Base-by-base conservation (phyloP, 768 basidiomycete species). In the Termitomyces sp. region DNA sequence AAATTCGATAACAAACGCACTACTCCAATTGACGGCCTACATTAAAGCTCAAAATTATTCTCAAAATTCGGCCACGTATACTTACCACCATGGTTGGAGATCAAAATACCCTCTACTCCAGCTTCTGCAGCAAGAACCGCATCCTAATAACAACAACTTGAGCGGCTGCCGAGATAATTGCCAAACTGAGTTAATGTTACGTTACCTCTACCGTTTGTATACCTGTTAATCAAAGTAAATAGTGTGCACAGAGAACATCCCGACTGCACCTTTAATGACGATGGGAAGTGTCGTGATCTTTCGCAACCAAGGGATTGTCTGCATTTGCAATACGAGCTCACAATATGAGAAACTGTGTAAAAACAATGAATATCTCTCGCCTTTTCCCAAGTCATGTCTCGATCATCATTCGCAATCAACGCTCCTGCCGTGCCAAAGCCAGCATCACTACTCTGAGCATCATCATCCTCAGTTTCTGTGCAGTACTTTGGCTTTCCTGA, bases 81-180 rank as follows among this genome's bases (percentile, higher is more conserved):
- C 73, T 60, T 63, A 79, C 91, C 95, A 53, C 95, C 95, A 62
- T 98, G 95, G 61, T 98, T 98, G 0, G 88, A 91, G 9, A 98
- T 71, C 54, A 95, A 76, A 58, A 98, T 92, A 5, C 89, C 95
- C 54, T 95, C 86, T 17, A 90, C 86, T 12, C 93, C 91, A 30
- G 87, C 80, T 58, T 94, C 85, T 17, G 80, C 83, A 28, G 93
- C 93, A 45, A 93, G 80, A 41, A 91, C 82, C 2, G 90, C 93
- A 71, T 97, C 95, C 83, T 94, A n/a, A 67, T 11, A 64, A 59
- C 30, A 34, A 26, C 28, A 15, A 10, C 26, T 37, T 46, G 21
- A 54, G 24, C 43, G 17, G 15, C 8, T 26, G 19, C 11, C 11
- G 22, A 46, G 2, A 19, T 35, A 5, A n/a, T 45, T 26, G 26